These are phyloP conservation scores for Vitis amurensis DNA, from an alignment of 164 flowering plant genomes.

Conservation along the genomic window DNA sequence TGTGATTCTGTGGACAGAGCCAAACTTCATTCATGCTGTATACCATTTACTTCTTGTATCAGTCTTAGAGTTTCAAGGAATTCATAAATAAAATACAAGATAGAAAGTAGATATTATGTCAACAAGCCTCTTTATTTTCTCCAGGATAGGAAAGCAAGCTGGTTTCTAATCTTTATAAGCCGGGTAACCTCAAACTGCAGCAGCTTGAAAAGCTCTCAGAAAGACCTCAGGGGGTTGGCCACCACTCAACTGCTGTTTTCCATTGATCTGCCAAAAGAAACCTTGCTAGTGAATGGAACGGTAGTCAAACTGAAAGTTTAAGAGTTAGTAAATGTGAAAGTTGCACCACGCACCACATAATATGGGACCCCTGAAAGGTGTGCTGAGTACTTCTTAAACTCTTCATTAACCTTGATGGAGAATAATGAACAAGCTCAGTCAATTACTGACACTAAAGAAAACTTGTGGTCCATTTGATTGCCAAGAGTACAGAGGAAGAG, in stretches of 20 bases:
- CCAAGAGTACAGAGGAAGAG: not conserved
- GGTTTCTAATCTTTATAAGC: no score
- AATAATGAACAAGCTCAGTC: conserved; percentile 15
- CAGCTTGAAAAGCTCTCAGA: conserved; percentile 61
- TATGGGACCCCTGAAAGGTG: conserved; percentile 73
- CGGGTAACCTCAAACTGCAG: conserved; percentile 25
- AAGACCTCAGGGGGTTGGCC: conserved; percentile 88
- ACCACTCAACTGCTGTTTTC: conserved; percentile 68
- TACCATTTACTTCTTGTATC: no score
- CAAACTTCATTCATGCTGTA: no score
- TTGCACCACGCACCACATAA: conserved; percentile 54
- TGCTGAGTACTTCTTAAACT: conserved; percentile 54
- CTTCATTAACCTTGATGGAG: conserved; percentile 63
- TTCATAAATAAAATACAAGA: no score
- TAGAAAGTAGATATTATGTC: no score
- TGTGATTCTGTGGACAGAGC: no score
- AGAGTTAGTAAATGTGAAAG: not conserved
- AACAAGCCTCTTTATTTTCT: no score
- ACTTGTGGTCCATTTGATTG: not conserved
- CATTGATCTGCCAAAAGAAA: conserved; percentile 62
- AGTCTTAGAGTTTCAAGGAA: no score
- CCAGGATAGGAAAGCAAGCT: no score
- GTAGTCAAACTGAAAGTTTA: not conserved
- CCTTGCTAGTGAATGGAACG: not conserved
- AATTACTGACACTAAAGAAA: not conserved